Evolutionary conservation across 495 filamentous ascomycete species (phyloP), one percentile per base, ranked within the genome.

Genomic region (Podospora sp.): DNA sequence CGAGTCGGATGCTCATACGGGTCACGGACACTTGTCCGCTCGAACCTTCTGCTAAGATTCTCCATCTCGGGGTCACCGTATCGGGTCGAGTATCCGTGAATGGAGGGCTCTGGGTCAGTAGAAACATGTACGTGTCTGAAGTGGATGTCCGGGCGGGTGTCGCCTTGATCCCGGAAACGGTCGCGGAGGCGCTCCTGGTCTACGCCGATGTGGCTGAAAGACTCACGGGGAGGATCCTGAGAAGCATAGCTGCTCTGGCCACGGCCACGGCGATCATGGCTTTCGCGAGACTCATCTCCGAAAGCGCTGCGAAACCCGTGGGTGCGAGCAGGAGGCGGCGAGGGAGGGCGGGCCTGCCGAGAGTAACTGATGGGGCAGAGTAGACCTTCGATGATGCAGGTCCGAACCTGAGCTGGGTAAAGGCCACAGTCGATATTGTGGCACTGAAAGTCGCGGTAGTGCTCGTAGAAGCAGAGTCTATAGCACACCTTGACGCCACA

Each of bases 351-450:
- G 2, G 11, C 12, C 2, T 14, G 11, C 2, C 11, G 5, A 14
- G 40, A 4, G 14, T 46, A 46, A 14, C 2, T 14, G 40, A 12
- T 46, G 16, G 40, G 40, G 40, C 40, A 46, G 5, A 46, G 40
- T 2, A 46, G 5, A 18, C 16, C 16, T 2, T 14, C 40, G 12
- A 46, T 46, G 40, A 46, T 46, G 14, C 40, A 46, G 16, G 40
- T 46, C 16, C 14, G 5, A 11, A 11, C 27, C 16, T 46, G 5
- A 11, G 40, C 27, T 1, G 1, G 4, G 56, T 59, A 25, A n/a
- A 59, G 27, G 18, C 25, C 26, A 25, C 56, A 59, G 2, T 20
- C 18, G 21, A 20, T 7, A 50, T 67, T 67, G 49, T 67, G 65
- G 46, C 65, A 67, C 1, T 20, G 27, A 22, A 27, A 62, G 8